phyloP scores from a whole-genome alignment of 2,329 filamentous ascomycete genomes.

The Claviceps sp. region DNA sequence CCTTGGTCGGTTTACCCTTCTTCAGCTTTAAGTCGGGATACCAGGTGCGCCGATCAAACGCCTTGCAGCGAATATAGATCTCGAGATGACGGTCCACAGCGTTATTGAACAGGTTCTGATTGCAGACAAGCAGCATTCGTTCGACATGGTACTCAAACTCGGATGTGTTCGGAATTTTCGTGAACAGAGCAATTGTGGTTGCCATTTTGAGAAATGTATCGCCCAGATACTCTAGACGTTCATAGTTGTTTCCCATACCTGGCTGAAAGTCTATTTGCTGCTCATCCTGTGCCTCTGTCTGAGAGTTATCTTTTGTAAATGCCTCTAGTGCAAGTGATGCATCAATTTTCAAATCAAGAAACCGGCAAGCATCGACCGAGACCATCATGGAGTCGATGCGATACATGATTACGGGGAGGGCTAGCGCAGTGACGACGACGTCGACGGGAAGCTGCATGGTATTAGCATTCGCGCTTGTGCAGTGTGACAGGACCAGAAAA shows the following conservation, averaged over 20 bases:
- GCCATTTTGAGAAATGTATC: constrained; percentile 94
- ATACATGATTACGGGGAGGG: constrained; percentile 73
- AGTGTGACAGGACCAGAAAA: no score
- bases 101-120: constrained; percentile 72
- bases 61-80: constrained; percentile 68
- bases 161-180: constrained; percentile 58
- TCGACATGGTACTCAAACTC: constrained; percentile 84
- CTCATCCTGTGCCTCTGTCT: constrained; percentile 56
- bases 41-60: constrained; percentile 75
- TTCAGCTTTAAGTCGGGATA: constrained; percentile 70
- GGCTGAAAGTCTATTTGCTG: constrained; percentile 60
- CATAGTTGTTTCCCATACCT: constrained; percentile 91
- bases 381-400: constrained; percentile 74
- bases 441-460: constrained; percentile 46
- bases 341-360: constrained; percentile 50
- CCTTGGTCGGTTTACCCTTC: constrained; percentile 50
- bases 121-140: constrained; percentile 84
- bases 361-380: constrained; percentile 56
- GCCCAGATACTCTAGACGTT: constrained; percentile 83
- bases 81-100: constrained; percentile 53
- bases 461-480: not conserved
- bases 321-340: constrained; percentile 70
- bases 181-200: constrained; percentile 77
- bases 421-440: constrained; percentile 58
- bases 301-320: constrained; percentile 84